phyloP scores from a whole-genome alignment of 257 asterid genomes.

The Nicotiana undulata region DNA sequence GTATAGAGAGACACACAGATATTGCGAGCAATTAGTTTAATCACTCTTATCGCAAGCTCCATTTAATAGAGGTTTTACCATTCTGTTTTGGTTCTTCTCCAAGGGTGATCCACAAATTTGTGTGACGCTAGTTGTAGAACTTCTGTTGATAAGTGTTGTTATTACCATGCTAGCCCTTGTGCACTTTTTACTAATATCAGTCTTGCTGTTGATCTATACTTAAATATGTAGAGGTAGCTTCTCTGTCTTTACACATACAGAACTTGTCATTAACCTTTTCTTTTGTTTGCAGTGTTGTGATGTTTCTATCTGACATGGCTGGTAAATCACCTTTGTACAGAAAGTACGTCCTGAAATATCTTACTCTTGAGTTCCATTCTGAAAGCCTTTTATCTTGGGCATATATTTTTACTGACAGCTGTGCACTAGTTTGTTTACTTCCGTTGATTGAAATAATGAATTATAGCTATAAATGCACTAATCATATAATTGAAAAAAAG shows the following conservation, averaged over 20 bases:
- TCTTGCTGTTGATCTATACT: background rate
- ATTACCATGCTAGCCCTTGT: background rate
- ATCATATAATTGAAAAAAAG: background rate
- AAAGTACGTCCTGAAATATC: slow-evolving; percentile 52
- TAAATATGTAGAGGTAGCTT: background rate
- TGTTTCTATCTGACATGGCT: slow-evolving; percentile 91
- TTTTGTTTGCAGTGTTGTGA: slow-evolving; percentile 61
- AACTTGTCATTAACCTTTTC: background rate
- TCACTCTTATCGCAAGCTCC: background rate
- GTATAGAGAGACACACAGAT: background rate
- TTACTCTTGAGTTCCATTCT: background rate
- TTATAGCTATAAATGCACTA: background rate
- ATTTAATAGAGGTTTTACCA: background rate
- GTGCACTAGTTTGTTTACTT: background rate
- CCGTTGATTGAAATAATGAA: background rate
- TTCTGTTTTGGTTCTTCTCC: background rate
- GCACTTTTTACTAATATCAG: background rate
- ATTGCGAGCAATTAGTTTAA: background rate
- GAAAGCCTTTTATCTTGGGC: slow-evolving; percentile 1
- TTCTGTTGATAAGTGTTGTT: background rate
- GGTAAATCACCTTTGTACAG: slow-evolving; percentile 88
- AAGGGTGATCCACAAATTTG: background rate
- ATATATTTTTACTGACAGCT: background rate
- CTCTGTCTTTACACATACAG: background rate
- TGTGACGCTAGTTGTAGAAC: background rate